These are phyloP conservation scores for Tylopilus vinaceipallidus DNA, from an alignment of 768 basidiomycete genomes.

Conservation along the genomic window DNA sequence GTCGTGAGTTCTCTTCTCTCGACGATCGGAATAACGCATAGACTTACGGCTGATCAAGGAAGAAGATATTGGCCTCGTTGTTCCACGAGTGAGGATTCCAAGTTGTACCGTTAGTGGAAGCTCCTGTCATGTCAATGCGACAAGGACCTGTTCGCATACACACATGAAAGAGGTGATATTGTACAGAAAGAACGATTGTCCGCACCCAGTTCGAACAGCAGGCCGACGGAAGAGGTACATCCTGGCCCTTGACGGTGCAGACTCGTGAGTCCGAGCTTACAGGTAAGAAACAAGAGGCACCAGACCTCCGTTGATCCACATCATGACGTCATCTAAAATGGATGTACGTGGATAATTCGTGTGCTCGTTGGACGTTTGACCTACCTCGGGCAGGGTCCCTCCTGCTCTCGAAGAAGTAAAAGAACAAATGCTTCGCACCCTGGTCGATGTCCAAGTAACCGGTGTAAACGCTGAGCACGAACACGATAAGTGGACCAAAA, in stretches of 20 bases:
- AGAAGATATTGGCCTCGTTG: conserved; percentile 66
- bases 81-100: conserved; percentile 71
- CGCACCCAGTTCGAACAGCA: conserved; percentile 58
- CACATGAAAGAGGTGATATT: conserved; percentile 29
- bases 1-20: background rate
- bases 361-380: background rate
- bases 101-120: conserved; percentile 55
- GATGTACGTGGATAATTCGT: background rate
- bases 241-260: conserved; percentile 47
- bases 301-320: conserved; percentile 68
- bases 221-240: conserved; percentile 50
- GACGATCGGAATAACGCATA: background rate
- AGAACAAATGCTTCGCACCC: conserved; percentile 53
- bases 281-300: conserved; percentile 14
- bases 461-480: conserved; percentile 40
- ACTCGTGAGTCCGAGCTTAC: background rate
- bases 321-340: conserved; percentile 55
- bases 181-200: background rate
- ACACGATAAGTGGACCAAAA: background rate
- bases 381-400: conserved; percentile 40
- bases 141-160: conserved; percentile 47
- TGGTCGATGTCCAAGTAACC: conserved; percentile 47
- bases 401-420: conserved; percentile 63
- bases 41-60: conserved; percentile 60
- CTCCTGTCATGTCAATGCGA: conserved; percentile 54